Conservation (phyloP, 257 asterid genomes). For the Forsythia suspensa region DNA sequence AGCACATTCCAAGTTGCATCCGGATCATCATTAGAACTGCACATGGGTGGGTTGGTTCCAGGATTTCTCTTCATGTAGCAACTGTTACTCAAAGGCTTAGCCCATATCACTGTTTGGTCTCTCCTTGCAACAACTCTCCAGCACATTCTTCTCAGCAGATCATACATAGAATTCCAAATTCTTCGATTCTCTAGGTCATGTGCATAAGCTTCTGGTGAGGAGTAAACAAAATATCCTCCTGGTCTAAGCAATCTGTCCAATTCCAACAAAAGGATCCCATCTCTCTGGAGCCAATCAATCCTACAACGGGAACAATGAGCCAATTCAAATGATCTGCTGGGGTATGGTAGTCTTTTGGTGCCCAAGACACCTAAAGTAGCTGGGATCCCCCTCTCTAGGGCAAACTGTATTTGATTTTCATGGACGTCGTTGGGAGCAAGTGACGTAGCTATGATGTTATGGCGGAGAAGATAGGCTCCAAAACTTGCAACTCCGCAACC, state of each 20-base stretch:
- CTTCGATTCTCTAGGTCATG: conserved; percentile 75
- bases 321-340: conserved; percentile 91
- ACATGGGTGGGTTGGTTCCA: conserved; percentile 69
- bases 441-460: conserved; percentile 81
- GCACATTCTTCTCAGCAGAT: conserved; percentile 78
- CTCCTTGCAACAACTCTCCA: conserved; percentile 84
- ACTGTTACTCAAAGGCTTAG: conserved; percentile 77
- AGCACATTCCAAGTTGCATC: conserved; percentile 77
- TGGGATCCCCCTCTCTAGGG: conserved; percentile 93
- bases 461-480: conserved; percentile 90
- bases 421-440: conserved; percentile 96
- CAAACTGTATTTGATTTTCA: conserved; percentile 95
- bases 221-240: conserved; percentile 88
- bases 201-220: conserved; percentile 95
- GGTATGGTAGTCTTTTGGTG: conserved; percentile 83
- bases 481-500: conserved; percentile 99
- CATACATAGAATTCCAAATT: conserved; percentile 82
- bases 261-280: conserved; percentile 83
- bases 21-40: conserved; percentile 79
- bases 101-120: conserved; percentile 92
- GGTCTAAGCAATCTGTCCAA: conserved; percentile 92
- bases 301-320: conserved; percentile 95
- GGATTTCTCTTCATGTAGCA: conserved; percentile 65
- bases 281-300: conserved; percentile 98
- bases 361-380: conserved; percentile 88